These are phyloP conservation scores for Pyrus pyrifolia DNA, from an alignment of 306 rosid species.

Conservation along the genomic window DNA sequence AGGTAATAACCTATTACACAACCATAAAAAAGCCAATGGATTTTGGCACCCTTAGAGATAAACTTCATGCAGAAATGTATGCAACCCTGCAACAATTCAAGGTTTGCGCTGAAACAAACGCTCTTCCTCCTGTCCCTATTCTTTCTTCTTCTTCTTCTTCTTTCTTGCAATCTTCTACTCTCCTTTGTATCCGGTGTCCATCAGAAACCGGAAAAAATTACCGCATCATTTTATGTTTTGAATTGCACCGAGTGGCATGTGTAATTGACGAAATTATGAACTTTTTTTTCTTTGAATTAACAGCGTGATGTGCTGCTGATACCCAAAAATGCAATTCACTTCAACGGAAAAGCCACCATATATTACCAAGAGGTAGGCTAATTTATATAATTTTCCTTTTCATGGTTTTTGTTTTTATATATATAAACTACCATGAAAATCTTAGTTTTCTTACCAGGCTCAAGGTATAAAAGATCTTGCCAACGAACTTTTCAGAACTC, in stretches of 20 bases:
- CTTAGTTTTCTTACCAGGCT: conserved; percentile 22
- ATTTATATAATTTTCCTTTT: neutral
- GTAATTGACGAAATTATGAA: neutral
- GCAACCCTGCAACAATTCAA: conserved; percentile 29
- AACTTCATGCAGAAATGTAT: conserved; percentile 27
- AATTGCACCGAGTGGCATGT: neutral
- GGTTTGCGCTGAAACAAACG: conserved; percentile 14
- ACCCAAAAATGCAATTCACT: conserved; percentile 27
- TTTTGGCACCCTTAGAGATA: conserved; percentile 36
- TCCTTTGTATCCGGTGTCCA: neutral
- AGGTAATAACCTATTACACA: conserved; percentile 24
- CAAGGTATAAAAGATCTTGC: conserved; percentile 19
- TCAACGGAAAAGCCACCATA: conserved; percentile 24
- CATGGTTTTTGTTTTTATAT: neutral
- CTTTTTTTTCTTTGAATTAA: neutral
- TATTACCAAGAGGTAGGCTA: conserved; percentile 24
- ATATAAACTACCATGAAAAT: neutral
- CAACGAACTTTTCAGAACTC: conserved; percentile 7
- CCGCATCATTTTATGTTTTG: neutral
- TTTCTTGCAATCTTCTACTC: neutral
- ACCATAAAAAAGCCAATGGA: conserved; percentile 40
- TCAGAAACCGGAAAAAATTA: neutral
- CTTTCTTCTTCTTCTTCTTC: neutral
- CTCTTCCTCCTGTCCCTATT: neutral
- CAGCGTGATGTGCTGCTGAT: conserved; percentile 25